Evolutionary conservation across 2,329 filamentous ascomycete species (phyloP), one percentile per base, ranked within the genome.

Genomic region (Dothistroma pini): DNA sequence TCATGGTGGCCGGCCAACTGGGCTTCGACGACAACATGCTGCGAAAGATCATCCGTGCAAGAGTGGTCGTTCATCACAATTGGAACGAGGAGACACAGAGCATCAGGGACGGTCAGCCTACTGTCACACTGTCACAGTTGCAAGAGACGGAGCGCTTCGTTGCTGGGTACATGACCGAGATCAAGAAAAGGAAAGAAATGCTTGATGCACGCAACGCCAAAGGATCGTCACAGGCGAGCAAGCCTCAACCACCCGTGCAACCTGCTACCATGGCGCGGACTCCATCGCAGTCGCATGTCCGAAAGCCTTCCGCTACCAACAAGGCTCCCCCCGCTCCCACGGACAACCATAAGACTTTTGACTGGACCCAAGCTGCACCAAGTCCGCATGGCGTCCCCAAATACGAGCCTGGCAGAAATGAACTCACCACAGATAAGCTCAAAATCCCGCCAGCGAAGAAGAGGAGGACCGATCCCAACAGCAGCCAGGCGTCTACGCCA

Each of bases 361-460:
- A 73, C 54, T 73, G 71, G 71, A 12, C 14, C 4, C 14, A 8
- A n/a, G 63, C 65, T 8, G 63, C 63, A 6, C 60, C 69, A 22
- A 71, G 70, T 57, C 84, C 84, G 16, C 79, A 82, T 58, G 84
- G 84, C 25, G 79, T 85, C 59, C 84, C 85, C 9, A 80, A 81
- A 62, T 83, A 82, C 56, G 83, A 84, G 59, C 78, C 78, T 9
- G 63, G 64, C 22, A 76, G 78, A 21, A 79, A 78, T 21, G 77
- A 79, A 54, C 77, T 86, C 54, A 83, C 80, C 4, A 78, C 80
- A 11, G 81, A 84, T 55, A 83, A 85, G 64, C 77, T 88, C 52
- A 82, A 84, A 52, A 73, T 87, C 25, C 85, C 84, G 19, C 78
- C 81, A 2, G 77, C 78, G 59, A 87, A 86, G 76, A 83, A 79